Evolutionary conservation across 208 protist genomes (phyloP), one percentile per base, ranked within the genome.

Genomic region (Trypanosoma avium): DNA sequence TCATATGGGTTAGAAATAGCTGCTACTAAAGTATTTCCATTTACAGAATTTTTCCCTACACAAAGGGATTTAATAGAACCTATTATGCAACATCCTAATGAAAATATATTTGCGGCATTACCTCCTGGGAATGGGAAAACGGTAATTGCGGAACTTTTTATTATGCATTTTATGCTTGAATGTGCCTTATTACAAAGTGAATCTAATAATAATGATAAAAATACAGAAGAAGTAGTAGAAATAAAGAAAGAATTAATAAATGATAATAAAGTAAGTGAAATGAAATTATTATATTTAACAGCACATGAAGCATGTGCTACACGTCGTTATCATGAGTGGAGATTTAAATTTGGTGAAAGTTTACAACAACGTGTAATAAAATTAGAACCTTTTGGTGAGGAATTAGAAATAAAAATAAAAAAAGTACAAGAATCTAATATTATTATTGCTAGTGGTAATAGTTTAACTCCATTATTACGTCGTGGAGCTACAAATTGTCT

Each of bases 111-210:
- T 30, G 72, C 99, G 1, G 97, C 98, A 8, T 81, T 97, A 1
- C 97, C 98, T 10, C 98, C 96, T 4, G 94, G 95, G 9, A 80
- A 75, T 6, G 99, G 99, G 35, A 99, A 99, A 79, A 97, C 92
- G 19, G 81, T 71, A 15, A 42, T 93, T 21, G 92, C 92, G 7
- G 88, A 97, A 72, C 64, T 97, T 10, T 96, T 96, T 56, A 81
- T 87, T 22, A 58, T 92, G 42, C 78, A 86, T 42, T 96, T 96
- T 58, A 38, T 94, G 4, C 72, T 92, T 8, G 79, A 89, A 22
- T 61, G 74, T 47, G 79, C 81, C 10, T 29, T 87, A 45, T 35
- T 50, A 10, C 67, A 79, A 52, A 61, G 59, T 35, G 59, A 47
- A 54, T 17, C 59, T 76, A 58, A 49, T 66, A 24, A 24, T 7